Evolutionary conservation across 2,329 filamentous ascomycete species (phyloP).

Genomic region (Botrytis hyacinthi): DNA sequence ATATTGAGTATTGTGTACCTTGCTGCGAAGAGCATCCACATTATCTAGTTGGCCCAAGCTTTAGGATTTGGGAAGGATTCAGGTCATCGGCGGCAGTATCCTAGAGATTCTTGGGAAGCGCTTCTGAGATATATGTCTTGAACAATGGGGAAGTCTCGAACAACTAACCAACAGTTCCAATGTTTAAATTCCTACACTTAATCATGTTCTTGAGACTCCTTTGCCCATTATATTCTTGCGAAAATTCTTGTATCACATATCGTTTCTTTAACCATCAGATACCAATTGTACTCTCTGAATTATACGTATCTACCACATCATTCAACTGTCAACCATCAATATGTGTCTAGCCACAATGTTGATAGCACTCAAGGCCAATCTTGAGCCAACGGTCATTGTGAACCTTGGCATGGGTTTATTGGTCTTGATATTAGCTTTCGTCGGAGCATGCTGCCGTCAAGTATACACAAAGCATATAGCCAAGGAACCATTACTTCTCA

Average conservation of each 20-base stretch:
- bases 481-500: constrained; percentile 13
- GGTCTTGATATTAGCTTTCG: constrained; percentile 11
- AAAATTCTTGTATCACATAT: not conserved
- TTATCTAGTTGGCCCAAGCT: not conserved
- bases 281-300: not conserved
- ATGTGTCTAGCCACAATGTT: constrained; percentile 15
- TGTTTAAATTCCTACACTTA: not conserved
- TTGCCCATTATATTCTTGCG: not conserved
- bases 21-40: not conserved
- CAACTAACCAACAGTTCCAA: not conserved
- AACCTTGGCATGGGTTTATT: constrained; percentile 13
- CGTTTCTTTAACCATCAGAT: not conserved
- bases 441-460: constrained; percentile 3
- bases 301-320: not conserved
- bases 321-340: not conserved
- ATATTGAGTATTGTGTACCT: not conserved
- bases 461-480: not conserved
- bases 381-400: not conserved
- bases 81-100: not conserved
- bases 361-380: not conserved
- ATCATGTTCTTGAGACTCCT: not conserved
- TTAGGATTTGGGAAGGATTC: constrained; percentile 1
- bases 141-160: not conserved
- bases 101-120: not conserved
- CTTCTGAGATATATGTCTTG: not conserved